Conservation (phyloP, 768 basidiomycete genomes). For the Clavaria fumosa region DNA sequence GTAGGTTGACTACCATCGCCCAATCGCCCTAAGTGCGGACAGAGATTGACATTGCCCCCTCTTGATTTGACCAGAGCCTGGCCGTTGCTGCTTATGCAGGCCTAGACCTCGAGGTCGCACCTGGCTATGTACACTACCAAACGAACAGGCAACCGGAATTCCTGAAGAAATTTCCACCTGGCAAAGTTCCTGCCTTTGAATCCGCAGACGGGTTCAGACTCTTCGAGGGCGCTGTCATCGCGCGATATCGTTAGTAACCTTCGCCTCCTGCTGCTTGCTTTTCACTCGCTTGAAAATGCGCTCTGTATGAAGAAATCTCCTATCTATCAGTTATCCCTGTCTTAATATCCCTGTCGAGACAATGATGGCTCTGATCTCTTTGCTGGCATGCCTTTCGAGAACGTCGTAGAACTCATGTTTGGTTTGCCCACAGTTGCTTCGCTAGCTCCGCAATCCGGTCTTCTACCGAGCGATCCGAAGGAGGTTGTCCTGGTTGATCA, state of each 20-base stretch:
- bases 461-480: slow-evolving; percentile 51
- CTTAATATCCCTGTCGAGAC: slow-evolving; percentile 49
- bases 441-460: slow-evolving; percentile 60
- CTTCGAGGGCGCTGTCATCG: slow-evolving; percentile 67
- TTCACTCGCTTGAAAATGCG: background rate
- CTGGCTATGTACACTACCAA: slow-evolving; percentile 40
- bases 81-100: slow-evolving; percentile 48
- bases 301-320: slow-evolving; percentile 22
- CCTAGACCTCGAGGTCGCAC: slow-evolving; percentile 37
- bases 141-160: slow-evolving; percentile 62
- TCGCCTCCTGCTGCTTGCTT: slow-evolving; percentile 6
- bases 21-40: too few species aligned
- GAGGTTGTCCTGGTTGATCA: slow-evolving; percentile 71
- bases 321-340: slow-evolving; percentile 56
- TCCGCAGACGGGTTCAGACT: slow-evolving; percentile 62
- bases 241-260: slow-evolving; percentile 67
- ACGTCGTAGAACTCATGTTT: slow-evolving; percentile 8
- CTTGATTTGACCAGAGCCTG: slow-evolving; percentile 28
- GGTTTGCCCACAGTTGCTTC: slow-evolving; percentile 42
- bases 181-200: slow-evolving; percentile 79
- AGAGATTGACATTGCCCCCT: too few species aligned
- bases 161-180: slow-evolving; percentile 57
- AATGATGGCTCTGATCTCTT: slow-evolving; percentile 23
- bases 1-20: too few species aligned
- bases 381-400: slow-evolving; percentile 7